phyloP scores from a whole-genome alignment of 129 eudicot species.

The Chrysanthemum makinoi region DNA sequence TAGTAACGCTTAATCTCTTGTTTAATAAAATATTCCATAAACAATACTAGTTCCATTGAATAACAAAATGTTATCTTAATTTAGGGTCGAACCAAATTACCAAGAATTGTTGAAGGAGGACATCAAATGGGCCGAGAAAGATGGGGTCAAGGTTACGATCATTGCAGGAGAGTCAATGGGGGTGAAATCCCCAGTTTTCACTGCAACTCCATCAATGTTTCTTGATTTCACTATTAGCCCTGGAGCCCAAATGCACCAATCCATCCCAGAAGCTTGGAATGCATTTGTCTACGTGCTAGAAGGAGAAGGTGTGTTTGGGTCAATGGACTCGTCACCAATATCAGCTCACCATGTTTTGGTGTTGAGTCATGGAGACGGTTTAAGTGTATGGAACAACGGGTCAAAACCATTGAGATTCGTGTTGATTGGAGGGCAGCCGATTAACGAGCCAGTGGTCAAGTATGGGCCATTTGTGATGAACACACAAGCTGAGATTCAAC shows the following conservation, averaged over 20 bases:
- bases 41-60: no score
- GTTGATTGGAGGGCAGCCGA: slow-evolving; percentile 73
- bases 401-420: slow-evolving; percentile 52
- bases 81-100: slow-evolving; percentile 85
- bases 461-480: slow-evolving; percentile 99
- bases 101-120: slow-evolving; percentile 71
- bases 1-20: slow-evolving; percentile 21
- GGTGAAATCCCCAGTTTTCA: slow-evolving; percentile 69
- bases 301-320: slow-evolving; percentile 80
- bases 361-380: slow-evolving; percentile 71
- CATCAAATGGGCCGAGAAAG: slow-evolving; percentile 54
- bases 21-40: no score
- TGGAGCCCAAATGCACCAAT: slow-evolving; percentile 50
- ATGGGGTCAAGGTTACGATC: slow-evolving; percentile 69
- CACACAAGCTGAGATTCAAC: slow-evolving; percentile 71
- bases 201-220: slow-evolving; percentile 85
- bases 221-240: slow-evolving; percentile 82
- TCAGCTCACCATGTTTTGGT: slow-evolving; percentile 71
- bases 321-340: slow-evolving; percentile 37
- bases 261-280: slow-evolving; percentile 75
- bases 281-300: slow-evolving; percentile 63
- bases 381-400: slow-evolving; percentile 77
- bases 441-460: slow-evolving; percentile 79
- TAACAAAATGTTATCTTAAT: not conserved
- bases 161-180: slow-evolving; percentile 96